These are phyloP conservation scores for Rhizopus stolonifer DNA, from an alignment of 371 early-diverging fungal species.

Conservation along the genomic window DNA sequence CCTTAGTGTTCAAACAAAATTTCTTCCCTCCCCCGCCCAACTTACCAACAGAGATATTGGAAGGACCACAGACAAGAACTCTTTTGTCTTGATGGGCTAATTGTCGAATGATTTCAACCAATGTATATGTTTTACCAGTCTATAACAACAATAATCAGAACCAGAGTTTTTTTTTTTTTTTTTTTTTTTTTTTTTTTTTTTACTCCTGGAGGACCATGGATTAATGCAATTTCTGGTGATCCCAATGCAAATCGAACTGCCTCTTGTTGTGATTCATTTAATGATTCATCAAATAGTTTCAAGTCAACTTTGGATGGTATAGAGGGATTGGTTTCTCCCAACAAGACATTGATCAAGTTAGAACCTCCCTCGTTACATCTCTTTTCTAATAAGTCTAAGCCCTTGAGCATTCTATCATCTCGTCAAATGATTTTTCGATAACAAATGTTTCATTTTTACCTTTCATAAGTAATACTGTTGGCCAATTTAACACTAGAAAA, in stretches of 20 bases:
- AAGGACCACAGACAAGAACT: conserved; percentile 93
- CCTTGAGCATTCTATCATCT: conserved; percentile 38
- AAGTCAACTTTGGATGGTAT: conserved; percentile 20
- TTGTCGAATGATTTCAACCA: conserved; percentile 87
- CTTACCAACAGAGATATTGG: conserved; percentile 89
- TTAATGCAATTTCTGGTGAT: conserved; percentile 70
- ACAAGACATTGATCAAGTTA: conserved; percentile 25
- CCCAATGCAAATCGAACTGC: conserved; percentile 72
- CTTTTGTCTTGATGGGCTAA: conserved; percentile 59
- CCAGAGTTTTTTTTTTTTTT: not conserved
- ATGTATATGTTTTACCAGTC: conserved; percentile 94
- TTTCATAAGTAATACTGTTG: conserved; percentile 77
- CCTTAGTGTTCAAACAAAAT: not conserved
- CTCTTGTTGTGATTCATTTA: conserved; percentile 77
- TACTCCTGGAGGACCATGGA: conserved; percentile 87
- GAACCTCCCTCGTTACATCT: conserved; percentile 14
- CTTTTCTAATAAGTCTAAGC: conserved; percentile 33
- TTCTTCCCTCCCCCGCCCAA: not conserved
- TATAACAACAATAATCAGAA: conserved; percentile 10
- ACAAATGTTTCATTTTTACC: conserved; percentile 24
- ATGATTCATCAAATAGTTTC: conserved; percentile 58
- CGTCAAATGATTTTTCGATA: conserved; percentile 4
- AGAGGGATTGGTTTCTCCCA: conserved; percentile 26
- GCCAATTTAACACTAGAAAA: conserved; percentile 59
- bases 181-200: not conserved